Base-by-base conservation (phyloP, 495 filamentous ascomycete genomes). In the Podospora bellae-mahoneyi region DNA sequence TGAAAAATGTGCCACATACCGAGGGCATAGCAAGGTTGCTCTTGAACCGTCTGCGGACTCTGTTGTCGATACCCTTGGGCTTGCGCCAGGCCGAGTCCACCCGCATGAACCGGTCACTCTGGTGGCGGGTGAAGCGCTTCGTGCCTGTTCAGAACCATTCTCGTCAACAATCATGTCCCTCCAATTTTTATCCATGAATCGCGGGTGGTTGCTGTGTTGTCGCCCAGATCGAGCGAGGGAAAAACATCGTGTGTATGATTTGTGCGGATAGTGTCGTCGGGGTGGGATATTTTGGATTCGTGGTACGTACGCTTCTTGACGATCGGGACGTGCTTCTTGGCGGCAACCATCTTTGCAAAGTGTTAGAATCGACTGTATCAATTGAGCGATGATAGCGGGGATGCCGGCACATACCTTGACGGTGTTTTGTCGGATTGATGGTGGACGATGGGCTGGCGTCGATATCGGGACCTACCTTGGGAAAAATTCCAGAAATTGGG, bases 291-390 rank as follows among this genome's bases (percentile, higher is more conserved):
- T 58, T 26, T 7, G 55, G 63, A 60, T 30, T 61, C 18, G 69
- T 66, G 71, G 32, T 20, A 91, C 91, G 81, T 93, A 94, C 92
- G 92, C 92, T 99, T 99, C 91, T 99, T 99, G 75, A 99, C 91
- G 87, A 99, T 98, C 78, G 93, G 92, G 79, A 99, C 87, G 85
- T 97, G 94, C 86, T 95, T 94, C 91, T 96, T 97, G 82, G 94
- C 92, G 87, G 93, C 86, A 85, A 92, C 92, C 95, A 99, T 98
- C 93, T 98, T 74, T 62, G 71, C 55, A 34, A 67, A 64, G 64
- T 66, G 76, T 82, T 70, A 83, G 82, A 67, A 20, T 20, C 3
- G n/a, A 28, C 28, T 32, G 27, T 62, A 13, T 55, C 16, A 9
- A 19, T 54, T 66, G 44, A 56, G 56, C 68, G 67, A 65, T 26